Evolutionary conservation across 2,329 filamentous ascomycete genomes (phyloP).

Genomic region (Sclerotinia nivalis): DNA sequence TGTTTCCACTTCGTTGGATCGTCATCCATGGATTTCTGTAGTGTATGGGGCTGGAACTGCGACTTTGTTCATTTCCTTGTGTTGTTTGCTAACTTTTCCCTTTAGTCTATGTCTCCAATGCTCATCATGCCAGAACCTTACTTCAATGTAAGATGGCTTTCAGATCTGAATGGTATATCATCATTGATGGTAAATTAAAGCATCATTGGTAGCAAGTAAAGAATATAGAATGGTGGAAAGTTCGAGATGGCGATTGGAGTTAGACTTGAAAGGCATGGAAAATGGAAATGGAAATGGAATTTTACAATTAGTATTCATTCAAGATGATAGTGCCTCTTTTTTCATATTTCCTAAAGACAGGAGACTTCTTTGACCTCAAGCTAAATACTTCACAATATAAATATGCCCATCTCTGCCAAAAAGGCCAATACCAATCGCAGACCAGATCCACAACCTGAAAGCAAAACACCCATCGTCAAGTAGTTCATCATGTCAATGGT

Average conservation of each 20-base stretch:
- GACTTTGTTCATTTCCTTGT: not conserved
- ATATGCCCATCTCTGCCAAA: too few relatives aligned
- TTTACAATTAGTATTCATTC: too few relatives aligned
- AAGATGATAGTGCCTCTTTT: too few relatives aligned
- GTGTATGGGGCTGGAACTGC: not conserved
- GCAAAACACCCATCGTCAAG: not conserved
- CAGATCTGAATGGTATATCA: not conserved
- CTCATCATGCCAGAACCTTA: not conserved
- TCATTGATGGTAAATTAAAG: not conserved
- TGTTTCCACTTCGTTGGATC: not conserved
- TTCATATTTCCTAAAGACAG: too few relatives aligned
- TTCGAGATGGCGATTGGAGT: not conserved
- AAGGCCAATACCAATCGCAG: not conserved
- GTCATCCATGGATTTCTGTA: not conserved
- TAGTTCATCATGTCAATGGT: conserved; percentile 2
- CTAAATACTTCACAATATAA: not conserved
- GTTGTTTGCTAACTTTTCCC: not conserved
- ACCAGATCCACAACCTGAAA: not conserved
- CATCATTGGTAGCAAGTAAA: too few relatives aligned
- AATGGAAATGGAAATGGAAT: too few relatives aligned
- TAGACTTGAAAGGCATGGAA: not conserved
- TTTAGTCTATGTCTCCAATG: not conserved
- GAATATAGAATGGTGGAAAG: not conserved
- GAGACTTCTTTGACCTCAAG: not conserved
- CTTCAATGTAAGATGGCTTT: not conserved